phyloP scores from a whole-genome alignment of 148 eudicot species.

The Rhododendron vialii region DNA sequence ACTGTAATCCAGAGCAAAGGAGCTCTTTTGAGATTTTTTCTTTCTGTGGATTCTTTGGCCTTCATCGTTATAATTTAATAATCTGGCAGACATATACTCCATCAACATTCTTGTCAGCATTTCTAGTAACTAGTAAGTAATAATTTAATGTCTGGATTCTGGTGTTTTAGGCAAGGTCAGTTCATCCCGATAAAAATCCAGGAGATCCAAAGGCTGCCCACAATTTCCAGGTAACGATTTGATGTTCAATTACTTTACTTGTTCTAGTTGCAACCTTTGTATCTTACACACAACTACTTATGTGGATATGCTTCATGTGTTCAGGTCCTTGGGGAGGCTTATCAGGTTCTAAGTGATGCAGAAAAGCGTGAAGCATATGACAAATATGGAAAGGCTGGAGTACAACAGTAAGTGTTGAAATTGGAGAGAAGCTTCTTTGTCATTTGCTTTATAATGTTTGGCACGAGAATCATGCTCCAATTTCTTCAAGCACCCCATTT shows the following conservation, averaged over 20 bases:
- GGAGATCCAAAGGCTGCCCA: conserved; percentile 83
- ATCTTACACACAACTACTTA: background rate
- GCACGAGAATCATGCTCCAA: background rate
- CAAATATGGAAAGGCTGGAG: conserved; percentile 65
- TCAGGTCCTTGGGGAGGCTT: conserved; percentile 94
- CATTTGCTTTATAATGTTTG: background rate
- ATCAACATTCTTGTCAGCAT: background rate
- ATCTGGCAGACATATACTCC: background rate
- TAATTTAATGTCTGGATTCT: background rate
- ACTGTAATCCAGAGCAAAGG: background rate
- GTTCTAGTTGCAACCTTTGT: background rate
- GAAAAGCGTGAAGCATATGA: conserved; percentile 85
- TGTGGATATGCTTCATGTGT: conserved; percentile 8
- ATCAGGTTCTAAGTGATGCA: conserved; percentile 83
- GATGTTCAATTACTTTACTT: background rate
- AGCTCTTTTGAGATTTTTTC: conserved; percentile 2
- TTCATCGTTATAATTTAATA: background rate
- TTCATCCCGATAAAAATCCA: conserved; percentile 95
- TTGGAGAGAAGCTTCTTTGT: background rate
- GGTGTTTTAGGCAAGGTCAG: conserved; percentile 64
- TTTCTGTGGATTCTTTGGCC: background rate
- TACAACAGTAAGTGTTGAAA: conserved; percentile 56
- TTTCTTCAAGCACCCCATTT: background rate
- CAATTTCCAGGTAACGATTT: conserved; percentile 67
- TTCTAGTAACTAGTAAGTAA: background rate